These are phyloP conservation scores for Claviceps sp. DNA, from an alignment of 2,329 filamentous ascomycete species.

Conservation along the genomic window DNA sequence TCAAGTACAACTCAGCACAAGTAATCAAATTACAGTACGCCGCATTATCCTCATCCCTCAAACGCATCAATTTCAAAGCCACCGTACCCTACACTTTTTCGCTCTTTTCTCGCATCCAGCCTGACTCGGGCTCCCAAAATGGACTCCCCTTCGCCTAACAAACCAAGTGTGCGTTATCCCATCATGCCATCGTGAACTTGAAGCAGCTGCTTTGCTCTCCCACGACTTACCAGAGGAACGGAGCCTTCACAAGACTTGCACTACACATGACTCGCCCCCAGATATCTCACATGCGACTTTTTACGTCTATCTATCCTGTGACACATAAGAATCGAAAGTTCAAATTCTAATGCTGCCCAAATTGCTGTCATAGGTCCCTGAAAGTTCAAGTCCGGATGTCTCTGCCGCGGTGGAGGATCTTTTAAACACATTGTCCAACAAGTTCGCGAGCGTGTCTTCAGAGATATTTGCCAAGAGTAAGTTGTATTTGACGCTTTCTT, in stretches of 20 bases:
- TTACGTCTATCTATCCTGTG: too few species aligned
- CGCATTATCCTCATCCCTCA: too few species aligned
- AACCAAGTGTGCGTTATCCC: conserved; percentile 1
- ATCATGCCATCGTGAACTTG: not conserved
- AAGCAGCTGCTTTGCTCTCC: too few species aligned
- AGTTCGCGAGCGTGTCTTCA: conserved; percentile 72
- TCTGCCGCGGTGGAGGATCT: conserved; percentile 75
- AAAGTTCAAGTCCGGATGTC: conserved; percentile 48
- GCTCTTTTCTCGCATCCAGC: not conserved
- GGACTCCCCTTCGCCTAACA: not conserved
- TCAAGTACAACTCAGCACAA: too few species aligned
- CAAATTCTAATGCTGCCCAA: not conserved
- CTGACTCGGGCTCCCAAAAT: not conserved
- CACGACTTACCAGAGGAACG: too few species aligned
- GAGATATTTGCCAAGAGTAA: conserved; percentile 83
- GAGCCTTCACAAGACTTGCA: too few species aligned
- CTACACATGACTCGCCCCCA: too few species aligned
- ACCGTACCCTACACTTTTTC: not conserved
- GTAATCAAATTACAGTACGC: too few species aligned
- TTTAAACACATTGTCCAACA: conserved; percentile 68
- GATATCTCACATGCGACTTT: too few species aligned
- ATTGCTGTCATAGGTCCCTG: conserved; percentile 11
- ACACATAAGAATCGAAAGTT: not conserved
- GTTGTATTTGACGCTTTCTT: conserved; percentile 16
- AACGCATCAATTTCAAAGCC: too few species aligned